Percentiles rank a stretch among this genome's conserved stretches.
These are phyloP conservation scores for Trichoderma polysporum DNA, from an alignment of 2,329 filamentous ascomycete species.

Conservation along the genomic window DNA sequence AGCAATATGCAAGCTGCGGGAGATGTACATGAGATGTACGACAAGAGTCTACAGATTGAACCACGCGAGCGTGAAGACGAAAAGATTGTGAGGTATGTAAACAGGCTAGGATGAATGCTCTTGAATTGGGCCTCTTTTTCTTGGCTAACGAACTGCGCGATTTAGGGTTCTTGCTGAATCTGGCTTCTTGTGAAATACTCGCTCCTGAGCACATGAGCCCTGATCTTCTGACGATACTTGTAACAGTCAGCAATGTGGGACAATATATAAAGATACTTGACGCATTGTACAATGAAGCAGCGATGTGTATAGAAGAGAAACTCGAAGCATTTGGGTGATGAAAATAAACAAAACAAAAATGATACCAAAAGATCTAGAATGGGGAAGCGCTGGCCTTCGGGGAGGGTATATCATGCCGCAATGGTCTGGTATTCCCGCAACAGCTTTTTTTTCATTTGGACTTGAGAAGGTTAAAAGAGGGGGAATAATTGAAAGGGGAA, in stretches of 20 bases:
- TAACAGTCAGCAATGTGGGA: not conserved
- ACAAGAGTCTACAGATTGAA: slow-evolving; percentile 90
- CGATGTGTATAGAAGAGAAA: not conserved
- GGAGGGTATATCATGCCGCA: not conserved
- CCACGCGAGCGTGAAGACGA: slow-evolving; percentile 96
- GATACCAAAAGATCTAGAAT: slow-evolving; percentile 10
- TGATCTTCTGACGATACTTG: not conserved
- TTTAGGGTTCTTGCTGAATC: slow-evolving; percentile 60
- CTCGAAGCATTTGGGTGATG: not conserved
- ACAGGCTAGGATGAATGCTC: not conserved
- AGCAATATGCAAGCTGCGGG: slow-evolving; percentile 94
- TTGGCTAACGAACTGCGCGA: not conserved
- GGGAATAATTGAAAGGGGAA: not conserved
- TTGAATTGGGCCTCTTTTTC: not conserved
- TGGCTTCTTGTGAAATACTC: slow-evolving; percentile 52
- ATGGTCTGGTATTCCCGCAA: not conserved
- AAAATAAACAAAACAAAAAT: not conserved
- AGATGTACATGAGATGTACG: slow-evolving; percentile 99
- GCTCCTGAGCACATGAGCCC: not conserved
- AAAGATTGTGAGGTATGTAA: slow-evolving; percentile 91
- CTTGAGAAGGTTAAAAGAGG: not conserved
- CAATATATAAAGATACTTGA: not conserved
- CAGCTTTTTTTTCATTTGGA: not conserved
- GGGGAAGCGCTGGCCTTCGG: not conserved
- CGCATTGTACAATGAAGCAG: slow-evolving; percentile 7